phyloP scores from a whole-genome alignment of 352 stramenopile species.

The Phytophthora pisi region DNA sequence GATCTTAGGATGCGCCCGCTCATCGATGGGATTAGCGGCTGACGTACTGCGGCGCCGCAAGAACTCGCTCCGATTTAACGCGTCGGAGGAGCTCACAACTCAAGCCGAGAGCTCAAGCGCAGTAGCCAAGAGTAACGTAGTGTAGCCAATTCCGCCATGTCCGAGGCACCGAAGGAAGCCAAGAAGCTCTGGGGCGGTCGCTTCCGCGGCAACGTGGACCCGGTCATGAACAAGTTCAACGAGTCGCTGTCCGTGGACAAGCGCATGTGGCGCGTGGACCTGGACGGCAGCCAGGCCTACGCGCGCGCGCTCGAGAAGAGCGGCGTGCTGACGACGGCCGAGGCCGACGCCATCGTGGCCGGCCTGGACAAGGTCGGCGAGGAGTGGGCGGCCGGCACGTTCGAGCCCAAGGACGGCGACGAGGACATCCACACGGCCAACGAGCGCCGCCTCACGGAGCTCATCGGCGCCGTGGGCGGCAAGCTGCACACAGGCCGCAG shows the following conservation, averaged over 20 bases:
- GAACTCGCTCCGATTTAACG: too few relatives aligned
- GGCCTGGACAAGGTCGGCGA: constrained; percentile 39
- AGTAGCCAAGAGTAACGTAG: not conserved
- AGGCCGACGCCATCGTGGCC: constrained; percentile 58
- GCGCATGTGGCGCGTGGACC: constrained; percentile 97
- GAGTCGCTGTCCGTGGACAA: constrained; percentile 97
- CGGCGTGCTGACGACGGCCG: constrained; percentile 93
- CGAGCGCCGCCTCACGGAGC: constrained; percentile 97
- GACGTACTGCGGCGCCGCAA: too few relatives aligned
- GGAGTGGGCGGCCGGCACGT: constrained; percentile 50
- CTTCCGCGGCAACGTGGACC: constrained; percentile 96
- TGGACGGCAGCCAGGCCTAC: constrained; percentile 97
- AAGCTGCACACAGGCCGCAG: constrained; percentile 97
- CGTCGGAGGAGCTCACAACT: not conserved
- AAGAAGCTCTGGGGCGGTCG: constrained; percentile 92
- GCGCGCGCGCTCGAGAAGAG: constrained; percentile 89
- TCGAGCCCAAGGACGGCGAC: constrained; percentile 93
- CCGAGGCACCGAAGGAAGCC: constrained; percentile 43
- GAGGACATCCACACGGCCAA: constrained; percentile 99
- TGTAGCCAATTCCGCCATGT: constrained; percentile 20
- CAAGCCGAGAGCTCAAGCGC: not conserved
- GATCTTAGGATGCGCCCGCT: constrained; percentile 2
- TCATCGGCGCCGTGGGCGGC: constrained; percentile 95
- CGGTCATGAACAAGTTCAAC: constrained; percentile 99
- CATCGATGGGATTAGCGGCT: constrained; percentile 15